phyloP scores from a whole-genome alignment of 768 basidiomycete species.

The Cystobasidiopsis lactophilus region DNA sequence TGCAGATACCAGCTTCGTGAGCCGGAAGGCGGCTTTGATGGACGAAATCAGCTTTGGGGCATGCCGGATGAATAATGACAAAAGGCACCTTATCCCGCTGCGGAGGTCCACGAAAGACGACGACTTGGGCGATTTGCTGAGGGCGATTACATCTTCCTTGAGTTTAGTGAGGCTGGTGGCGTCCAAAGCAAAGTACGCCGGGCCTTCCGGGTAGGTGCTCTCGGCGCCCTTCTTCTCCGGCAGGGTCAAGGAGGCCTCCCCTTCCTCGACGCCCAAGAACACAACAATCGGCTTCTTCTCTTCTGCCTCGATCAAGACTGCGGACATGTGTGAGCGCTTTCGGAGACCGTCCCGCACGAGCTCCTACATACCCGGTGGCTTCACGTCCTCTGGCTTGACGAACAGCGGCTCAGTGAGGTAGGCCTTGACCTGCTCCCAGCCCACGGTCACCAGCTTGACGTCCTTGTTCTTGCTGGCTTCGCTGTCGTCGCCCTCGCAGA shows the following conservation, averaged over 20 bases:
- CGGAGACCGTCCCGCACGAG: conserved; percentile 7
- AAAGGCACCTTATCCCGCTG: no score
- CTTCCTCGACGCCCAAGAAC: conserved; percentile 60
- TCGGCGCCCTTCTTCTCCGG: conserved; percentile 36
- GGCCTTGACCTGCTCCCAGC: conserved; percentile 51
- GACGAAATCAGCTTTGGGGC: no score
- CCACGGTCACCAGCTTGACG: conserved; percentile 40
- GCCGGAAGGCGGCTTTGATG: conserved; percentile 29
- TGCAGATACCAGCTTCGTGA: conserved; percentile 56
- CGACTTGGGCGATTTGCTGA: conserved; percentile 23
- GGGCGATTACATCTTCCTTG: conserved; percentile 9
- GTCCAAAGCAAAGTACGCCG: conserved; percentile 66
- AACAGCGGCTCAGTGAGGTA: conserved; percentile 24
- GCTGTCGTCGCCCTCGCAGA: conserved; percentile 27
- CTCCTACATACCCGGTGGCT: background rate
- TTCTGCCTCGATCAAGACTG: background rate
- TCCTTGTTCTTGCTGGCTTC: conserved; percentile 41
- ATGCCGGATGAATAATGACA: no score
- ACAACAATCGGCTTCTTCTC: conserved; percentile 30
- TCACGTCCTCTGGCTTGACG: conserved; percentile 10
- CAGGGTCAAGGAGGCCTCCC: conserved; percentile 33
- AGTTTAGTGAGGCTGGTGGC: conserved; percentile 29
- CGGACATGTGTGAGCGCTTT: conserved; percentile 5
- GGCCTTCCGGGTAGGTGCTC: conserved; percentile 41
- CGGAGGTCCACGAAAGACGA: conserved; percentile 45